Evolutionary conservation across 805 yeast genomes (phyloP), one percentile per base, ranked within the genome.

Genomic region (Metschnikowia lunata): DNA sequence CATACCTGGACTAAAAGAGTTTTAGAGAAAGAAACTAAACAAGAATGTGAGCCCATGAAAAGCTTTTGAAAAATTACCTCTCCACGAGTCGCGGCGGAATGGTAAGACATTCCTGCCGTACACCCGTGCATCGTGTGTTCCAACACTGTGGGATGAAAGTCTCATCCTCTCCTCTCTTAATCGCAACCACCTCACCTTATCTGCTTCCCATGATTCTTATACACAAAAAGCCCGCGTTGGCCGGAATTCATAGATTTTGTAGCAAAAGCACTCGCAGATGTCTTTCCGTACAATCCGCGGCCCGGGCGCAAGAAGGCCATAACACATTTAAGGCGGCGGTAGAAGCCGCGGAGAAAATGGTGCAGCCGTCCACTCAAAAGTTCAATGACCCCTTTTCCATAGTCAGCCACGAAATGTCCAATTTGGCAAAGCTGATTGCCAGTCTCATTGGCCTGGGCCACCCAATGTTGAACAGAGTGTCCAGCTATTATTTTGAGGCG

Each of bases 401-500:
- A 37, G 99, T 93, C 12, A 83, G 95, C 34, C 84, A 84, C 54
- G 99, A 91, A 59, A 91, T 91, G 99, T 82, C 89, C 18, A 81
- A 80, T 30, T 67, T 91, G 57, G 97, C 96, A 26, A 79, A 79
- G 58, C 88, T 89, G 60, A 93, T 91, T 50, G 95, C 96, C 38
- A 70, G 75, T 14, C 72, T 93, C 42, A 83, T 91, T 46, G 97
- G 98, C 1, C 83, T 95, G 0, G 96, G 97, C 2, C 97, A 91
- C 60, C 97, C 98, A 1, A 83, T 93, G 9, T 73, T 91, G 48
- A 90, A 91, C 66, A 75, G 95, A 53, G 96, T 91, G 4, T 83
- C 96, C n/a, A 80, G 88, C 30, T 93, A 93, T 68, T 93, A 93
- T 67, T 93, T 93, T 56, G 96, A 90, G 65, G 87, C 93, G 14